Evolutionary conservation across 768 basidiomycete species (phyloP), one percentile per base, ranked within the genome.

Genomic region (Rossbeevera mucosa): DNA sequence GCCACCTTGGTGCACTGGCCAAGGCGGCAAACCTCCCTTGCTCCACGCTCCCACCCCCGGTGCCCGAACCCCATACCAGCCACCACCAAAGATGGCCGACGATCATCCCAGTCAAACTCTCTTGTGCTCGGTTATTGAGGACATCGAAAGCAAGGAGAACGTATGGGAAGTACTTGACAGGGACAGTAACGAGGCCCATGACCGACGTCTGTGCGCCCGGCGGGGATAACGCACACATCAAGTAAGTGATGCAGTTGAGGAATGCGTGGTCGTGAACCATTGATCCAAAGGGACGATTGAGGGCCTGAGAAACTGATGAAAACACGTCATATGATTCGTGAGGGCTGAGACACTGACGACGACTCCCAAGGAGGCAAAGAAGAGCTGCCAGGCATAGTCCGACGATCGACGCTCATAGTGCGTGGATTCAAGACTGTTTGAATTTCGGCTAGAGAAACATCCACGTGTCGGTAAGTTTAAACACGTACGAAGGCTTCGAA

Each of bases 31-130:
- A 66, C 8, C 66, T 59, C 1, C 82, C 75, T 28, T 56, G 62
- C 18, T 68, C 66, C 33, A 58, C 46, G 30, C 68, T 76, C 24
- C 77, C 61, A 60, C 64, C 76, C n/a, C 74, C 63, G 16, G 67
- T 71, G 28, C 72, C 71, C 8, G 66, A 52, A 22, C 80, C 78
- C 76, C 83, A 83, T 7, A 89, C 75, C 22, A 72, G 63, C 83
- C 83, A 88, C 83, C 85, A 91, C 87, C 89, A 93, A 8, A 80
- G 64, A 64, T 94, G 90, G 0, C 91, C 91, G 2, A 85, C 79
- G 28, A 89, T 76, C 29, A 86, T 77, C 7, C 92, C 92, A 0
- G 84, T 83, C 44, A 90, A 64, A 22, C 78, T 72, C 24, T 73
- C 61, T 7, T 81, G 78, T 4, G 83, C 86, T 4, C 86, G 87